Percentiles rank a stretch among this genome's conserved stretches.
Conservation (phyloP, 345 rosid genomes). For the Arabidopsis arenosa region DNA sequence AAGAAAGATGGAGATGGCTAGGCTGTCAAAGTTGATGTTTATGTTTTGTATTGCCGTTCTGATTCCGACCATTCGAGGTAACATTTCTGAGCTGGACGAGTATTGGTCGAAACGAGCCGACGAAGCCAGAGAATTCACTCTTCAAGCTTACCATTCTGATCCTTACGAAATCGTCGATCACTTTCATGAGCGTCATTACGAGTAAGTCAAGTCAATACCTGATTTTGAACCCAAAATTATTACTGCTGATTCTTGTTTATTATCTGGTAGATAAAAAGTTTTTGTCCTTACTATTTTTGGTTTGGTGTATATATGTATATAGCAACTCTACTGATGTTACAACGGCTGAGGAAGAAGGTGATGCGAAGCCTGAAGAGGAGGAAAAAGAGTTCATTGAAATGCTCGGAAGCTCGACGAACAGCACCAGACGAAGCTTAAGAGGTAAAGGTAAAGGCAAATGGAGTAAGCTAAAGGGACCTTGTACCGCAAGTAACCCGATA, state of each 20-base stretch:
- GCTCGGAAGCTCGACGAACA: conserved; percentile 58
- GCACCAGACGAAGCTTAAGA: conserved; percentile 57
- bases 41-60: conserved; percentile 41
- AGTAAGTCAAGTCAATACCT: conserved; percentile 45
- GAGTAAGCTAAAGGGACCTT: conserved; percentile 51
- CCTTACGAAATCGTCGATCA: conserved; percentile 57
- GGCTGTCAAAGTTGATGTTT: conserved; percentile 39
- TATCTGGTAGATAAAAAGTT: no score
- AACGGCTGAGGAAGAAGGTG: background rate
- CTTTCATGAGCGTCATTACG: conserved; percentile 51
- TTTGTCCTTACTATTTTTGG: background rate
- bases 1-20: conserved; percentile 42
- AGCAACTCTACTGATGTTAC: conserved; percentile 47
- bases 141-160: conserved; percentile 54
- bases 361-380: conserved; percentile 15
- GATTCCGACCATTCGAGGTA: conserved; percentile 46
- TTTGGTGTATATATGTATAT: conserved; percentile 24
- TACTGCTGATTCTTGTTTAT: conserved; percentile 20
- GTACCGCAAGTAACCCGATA: conserved; percentile 79
- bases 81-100: conserved; percentile 53
- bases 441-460: conserved; percentile 44
- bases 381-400: conserved; percentile 46
- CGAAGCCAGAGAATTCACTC: conserved; percentile 46
- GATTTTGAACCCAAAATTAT: conserved; percentile 4
- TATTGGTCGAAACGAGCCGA: conserved; percentile 60